phyloP scores from a whole-genome alignment of 208 protist species.

The Angomonas deanei region DNA sequence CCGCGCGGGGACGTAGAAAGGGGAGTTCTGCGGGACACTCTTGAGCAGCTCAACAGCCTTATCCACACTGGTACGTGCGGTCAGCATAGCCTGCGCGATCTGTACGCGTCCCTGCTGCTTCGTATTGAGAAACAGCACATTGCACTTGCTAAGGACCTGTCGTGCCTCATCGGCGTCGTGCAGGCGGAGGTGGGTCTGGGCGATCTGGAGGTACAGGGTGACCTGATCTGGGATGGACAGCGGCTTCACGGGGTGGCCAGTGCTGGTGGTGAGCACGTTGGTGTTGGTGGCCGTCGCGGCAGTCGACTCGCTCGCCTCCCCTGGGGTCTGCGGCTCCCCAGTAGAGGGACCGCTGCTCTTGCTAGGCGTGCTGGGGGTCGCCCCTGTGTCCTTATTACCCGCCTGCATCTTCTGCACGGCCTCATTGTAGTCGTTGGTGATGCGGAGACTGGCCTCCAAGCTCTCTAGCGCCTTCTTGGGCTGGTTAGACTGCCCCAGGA shows the following conservation, averaged over 20 bases:
- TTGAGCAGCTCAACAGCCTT: constrained; percentile 75
- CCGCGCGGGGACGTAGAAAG: constrained; percentile 78
- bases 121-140: constrained; percentile 52
- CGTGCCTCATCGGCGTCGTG: constrained; percentile 78
- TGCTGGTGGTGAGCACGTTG: neutral
- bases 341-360: neutral
- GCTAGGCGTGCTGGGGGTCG: constrained; percentile 5
- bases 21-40: constrained; percentile 57
- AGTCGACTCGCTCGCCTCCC: neutral
- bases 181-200: constrained; percentile 68
- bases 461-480: constrained; percentile 58
- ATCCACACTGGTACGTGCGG: constrained; percentile 77
- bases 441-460: constrained; percentile 42
- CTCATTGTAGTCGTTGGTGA: constrained; percentile 4
- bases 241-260: constrained; percentile 35
- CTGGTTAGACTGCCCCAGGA: constrained; percentile 66
- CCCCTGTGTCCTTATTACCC: neutral
- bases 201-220: constrained; percentile 82
- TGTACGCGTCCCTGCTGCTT: constrained; percentile 64
- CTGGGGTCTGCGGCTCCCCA: neutral
- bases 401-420: neutral
- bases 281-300: neutral
- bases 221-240: constrained; percentile 84
- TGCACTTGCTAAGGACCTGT: constrained; percentile 53
- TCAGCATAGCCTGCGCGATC: constrained; percentile 85